These are phyloP conservation scores for Streptanthus diversifolius DNA, from an alignment of 345 rosid species.

Conservation along the genomic window DNA sequence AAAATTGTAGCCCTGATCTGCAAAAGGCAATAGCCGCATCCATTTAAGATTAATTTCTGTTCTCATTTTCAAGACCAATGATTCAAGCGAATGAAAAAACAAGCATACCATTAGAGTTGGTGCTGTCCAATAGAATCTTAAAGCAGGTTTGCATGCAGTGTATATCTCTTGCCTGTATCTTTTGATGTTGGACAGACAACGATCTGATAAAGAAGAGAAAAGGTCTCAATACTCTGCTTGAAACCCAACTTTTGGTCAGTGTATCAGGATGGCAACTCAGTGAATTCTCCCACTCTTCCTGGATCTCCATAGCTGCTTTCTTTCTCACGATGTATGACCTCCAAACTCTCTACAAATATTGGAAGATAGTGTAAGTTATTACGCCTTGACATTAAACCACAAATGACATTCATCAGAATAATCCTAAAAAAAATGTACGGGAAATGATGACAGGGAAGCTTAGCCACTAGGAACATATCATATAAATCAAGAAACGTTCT, in stretches of 20 bases:
- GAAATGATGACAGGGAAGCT: too few species aligned
- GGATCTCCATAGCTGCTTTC: conserved; percentile 57
- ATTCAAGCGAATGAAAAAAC: conserved; percentile 1
- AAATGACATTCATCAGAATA: too few species aligned
- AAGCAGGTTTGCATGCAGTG: conserved; percentile 63
- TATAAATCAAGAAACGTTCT: too few species aligned
- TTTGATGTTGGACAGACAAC: conserved; percentile 44
- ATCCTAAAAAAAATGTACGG: too few species aligned
- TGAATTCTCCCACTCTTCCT: conserved; percentile 58
- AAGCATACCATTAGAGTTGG: conserved; percentile 63
- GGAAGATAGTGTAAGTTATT: conserved; percentile 9
- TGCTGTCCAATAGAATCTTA: conserved; percentile 67
- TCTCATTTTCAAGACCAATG: not conserved
- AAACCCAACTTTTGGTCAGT: conserved; percentile 53
- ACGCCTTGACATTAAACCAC: not conserved
- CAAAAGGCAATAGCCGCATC: conserved; percentile 20
- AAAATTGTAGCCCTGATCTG: conserved; percentile 68
- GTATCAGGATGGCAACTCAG: conserved; percentile 40
- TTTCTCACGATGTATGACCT: conserved; percentile 55
- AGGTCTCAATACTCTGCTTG: conserved; percentile 61
- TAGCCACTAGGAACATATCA: too few species aligned
- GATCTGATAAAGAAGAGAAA: conserved; percentile 58
- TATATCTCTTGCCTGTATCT: conserved; percentile 46
- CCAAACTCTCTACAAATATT: conserved; percentile 67
- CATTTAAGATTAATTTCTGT: not conserved